phyloP scores from a whole-genome alignment of 2,329 filamentous ascomycete genomes.

The Phialemoniopsis sp. region DNA sequence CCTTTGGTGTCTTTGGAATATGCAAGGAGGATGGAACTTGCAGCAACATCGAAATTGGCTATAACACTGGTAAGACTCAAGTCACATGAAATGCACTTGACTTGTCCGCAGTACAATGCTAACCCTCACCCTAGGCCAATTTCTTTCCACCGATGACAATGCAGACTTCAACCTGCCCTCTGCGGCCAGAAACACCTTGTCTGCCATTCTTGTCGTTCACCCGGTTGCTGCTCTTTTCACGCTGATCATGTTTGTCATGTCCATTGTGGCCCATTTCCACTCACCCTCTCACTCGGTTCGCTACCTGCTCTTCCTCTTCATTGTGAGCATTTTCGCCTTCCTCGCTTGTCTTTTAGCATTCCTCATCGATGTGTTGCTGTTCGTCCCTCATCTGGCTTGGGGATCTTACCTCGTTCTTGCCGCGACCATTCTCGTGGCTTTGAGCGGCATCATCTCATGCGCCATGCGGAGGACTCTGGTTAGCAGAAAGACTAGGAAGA shows the following conservation, averaged over 20 bases:
- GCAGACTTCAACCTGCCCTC: conserved; percentile 53
- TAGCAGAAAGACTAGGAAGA: conserved; percentile 87
- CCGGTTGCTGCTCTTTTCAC: conserved; percentile 85
- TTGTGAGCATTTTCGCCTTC: conserved; percentile 81
- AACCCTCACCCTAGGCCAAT: background rate
- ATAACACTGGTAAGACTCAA: conserved; percentile 64
- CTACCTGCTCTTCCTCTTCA: conserved; percentile 80
- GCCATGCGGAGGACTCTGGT: conserved; percentile 92
- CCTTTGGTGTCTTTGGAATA: conserved; percentile 91
- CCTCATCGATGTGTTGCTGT: conserved; percentile 88
- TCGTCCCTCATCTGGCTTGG: conserved; percentile 91
- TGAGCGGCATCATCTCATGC: conserved; percentile 82
- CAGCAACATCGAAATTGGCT: conserved; percentile 75
- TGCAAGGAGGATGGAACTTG: conserved; percentile 64
- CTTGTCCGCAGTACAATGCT: background rate
- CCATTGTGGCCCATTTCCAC: conserved; percentile 79
- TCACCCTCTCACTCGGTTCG: conserved; percentile 83
- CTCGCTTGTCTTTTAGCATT: conserved; percentile 71
- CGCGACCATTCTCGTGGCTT: conserved; percentile 78
- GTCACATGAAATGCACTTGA: background rate
- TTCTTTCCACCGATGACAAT: conserved; percentile 19
- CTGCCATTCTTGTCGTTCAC: conserved; percentile 86
- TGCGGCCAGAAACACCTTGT: conserved; percentile 60
- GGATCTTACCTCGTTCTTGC: conserved; percentile 90
- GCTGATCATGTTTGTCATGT: conserved; percentile 77